phyloP scores from a whole-genome alignment of 768 basidiomycete genomes.

The Boletus pseudo-olivaceus region DNA sequence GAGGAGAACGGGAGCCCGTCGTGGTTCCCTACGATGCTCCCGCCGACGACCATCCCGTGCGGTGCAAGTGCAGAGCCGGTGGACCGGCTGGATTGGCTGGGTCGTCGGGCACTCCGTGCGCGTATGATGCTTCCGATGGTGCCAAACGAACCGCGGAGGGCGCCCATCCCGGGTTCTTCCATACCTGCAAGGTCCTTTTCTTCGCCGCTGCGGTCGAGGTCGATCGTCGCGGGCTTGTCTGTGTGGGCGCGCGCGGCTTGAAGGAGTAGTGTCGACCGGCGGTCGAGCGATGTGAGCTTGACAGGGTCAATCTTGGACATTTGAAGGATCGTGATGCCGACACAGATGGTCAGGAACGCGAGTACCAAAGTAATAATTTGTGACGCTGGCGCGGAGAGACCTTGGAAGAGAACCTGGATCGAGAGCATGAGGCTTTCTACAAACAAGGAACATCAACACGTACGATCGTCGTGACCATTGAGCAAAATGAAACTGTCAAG shows the following conservation, averaged over 20 bases:
- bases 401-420: conserved; percentile 79
- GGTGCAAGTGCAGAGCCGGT: conserved; percentile 21
- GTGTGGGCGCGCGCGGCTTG: conserved; percentile 77
- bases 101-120: conserved; percentile 50
- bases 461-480: conserved; percentile 80
- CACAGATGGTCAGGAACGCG: conserved; percentile 87
- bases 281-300: conserved; percentile 74
- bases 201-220: conserved; percentile 45
- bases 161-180: conserved; percentile 92
- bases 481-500: conserved; percentile 66
- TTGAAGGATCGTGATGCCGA: conserved; percentile 93
- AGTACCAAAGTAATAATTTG: conserved; percentile 89
- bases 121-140: conserved; percentile 88
- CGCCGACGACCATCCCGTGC: conserved; percentile 23
- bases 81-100: conserved; percentile 45
- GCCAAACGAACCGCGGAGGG: conserved; percentile 88
- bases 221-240: conserved; percentile 40
- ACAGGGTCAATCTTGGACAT: conserved; percentile 92
- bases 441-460: conserved; percentile 22
- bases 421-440: conserved; percentile 1
- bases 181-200: conserved; percentile 56
- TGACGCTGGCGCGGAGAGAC: conserved; percentile 69
- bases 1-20: conserved; percentile 22
- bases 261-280: conserved; percentile 85
- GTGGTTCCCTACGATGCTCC: conserved; percentile 28